Evolutionary conservation across 768 basidiomycete genomes (phyloP).

Genomic region (Termitomyces bulborhizus): DNA sequence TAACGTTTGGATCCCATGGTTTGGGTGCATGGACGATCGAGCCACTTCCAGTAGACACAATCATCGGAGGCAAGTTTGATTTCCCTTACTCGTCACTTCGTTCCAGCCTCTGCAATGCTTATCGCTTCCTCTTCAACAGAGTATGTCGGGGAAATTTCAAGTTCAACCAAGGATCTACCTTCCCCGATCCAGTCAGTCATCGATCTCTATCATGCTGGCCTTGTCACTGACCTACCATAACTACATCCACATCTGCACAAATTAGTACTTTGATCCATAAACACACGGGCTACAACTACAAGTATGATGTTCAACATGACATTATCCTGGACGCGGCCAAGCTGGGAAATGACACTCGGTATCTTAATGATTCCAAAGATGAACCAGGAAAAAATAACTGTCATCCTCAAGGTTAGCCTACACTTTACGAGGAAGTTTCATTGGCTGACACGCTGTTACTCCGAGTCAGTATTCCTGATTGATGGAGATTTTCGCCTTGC

Average conservation of each 20-base stretch:
- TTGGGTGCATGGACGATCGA: conserved; percentile 40
- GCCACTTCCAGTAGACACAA: conserved; percentile 5
- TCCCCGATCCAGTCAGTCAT: conserved; percentile 1
- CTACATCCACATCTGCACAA: neutral
- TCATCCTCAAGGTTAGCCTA: conserved; percentile 6
- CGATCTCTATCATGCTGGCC: neutral
- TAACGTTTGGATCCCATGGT: conserved; percentile 31
- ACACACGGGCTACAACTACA: conserved; percentile 9
- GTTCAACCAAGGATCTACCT: neutral
- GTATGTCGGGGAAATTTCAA: conserved; percentile 32
- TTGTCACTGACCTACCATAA: neutral
- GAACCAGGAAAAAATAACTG: conserved; percentile 14
- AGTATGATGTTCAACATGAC: neutral
- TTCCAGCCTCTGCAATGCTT: neutral
- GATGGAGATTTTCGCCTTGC: conserved; percentile 5
- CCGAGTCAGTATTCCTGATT: neutral
- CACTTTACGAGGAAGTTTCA: neutral
- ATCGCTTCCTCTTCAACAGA: conserved; percentile 20
- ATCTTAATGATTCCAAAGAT: conserved; percentile 15
- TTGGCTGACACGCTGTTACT: neutral
- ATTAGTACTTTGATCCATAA: conserved; percentile 7
- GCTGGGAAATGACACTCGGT: conserved; percentile 21
- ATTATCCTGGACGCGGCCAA: conserved; percentile 2
- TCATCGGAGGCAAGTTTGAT: conserved; percentile 20
- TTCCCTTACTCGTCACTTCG: neutral